Percentiles rank a stretch among this genome's conserved stretches.
These are phyloP conservation scores for Podosphaera xanthii DNA, from an alignment of 2,329 filamentous ascomycete species.

Conservation along the genomic window DNA sequence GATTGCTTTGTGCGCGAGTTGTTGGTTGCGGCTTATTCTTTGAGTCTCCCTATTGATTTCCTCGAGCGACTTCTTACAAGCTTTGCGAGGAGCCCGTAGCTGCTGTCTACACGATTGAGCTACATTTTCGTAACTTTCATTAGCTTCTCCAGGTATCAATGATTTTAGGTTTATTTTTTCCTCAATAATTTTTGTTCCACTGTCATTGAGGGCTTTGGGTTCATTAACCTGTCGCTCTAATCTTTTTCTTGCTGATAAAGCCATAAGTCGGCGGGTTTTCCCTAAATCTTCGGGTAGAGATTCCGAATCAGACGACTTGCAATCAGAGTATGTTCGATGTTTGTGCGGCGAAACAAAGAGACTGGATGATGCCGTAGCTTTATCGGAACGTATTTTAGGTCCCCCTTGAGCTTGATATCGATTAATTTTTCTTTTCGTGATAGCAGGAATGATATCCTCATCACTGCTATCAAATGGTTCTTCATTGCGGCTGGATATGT, in stretches of 20 bases:
- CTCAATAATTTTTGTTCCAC: slow-evolving; percentile 13
- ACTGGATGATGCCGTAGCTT: slow-evolving; percentile 12
- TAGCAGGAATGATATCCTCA: slow-evolving; percentile 8
- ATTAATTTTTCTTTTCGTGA: slow-evolving; percentile 12
- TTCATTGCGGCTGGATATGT: slow-evolving; percentile 15
- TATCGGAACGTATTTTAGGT: slow-evolving; percentile 7
- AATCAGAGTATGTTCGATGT: slow-evolving; percentile 9
- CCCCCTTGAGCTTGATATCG: slow-evolving; percentile 8
- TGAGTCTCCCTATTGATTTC: slow-evolving; percentile 94
- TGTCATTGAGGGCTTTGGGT: slow-evolving; percentile 28
- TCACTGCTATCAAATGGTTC: slow-evolving; percentile 3
- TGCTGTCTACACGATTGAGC: slow-evolving; percentile 46
- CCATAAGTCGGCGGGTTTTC: slow-evolving; percentile 40
- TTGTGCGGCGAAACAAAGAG: slow-evolving; percentile 21
- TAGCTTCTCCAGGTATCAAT: slow-evolving; percentile 32
- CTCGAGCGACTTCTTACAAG: slow-evolving; percentile 82
- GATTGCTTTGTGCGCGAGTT: slow-evolving; percentile 70
- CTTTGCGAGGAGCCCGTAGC: slow-evolving; percentile 52
- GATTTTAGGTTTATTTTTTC: slow-evolving; percentile 24
- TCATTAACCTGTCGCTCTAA: slow-evolving; percentile 47
- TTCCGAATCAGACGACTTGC: slow-evolving; percentile 13
- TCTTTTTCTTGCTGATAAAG: slow-evolving; percentile 50
- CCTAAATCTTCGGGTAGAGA: slow-evolving; percentile 22
- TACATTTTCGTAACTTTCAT: slow-evolving; percentile 33
- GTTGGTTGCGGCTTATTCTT: slow-evolving; percentile 70